Evolutionary conservation across 1,284 basidiomycete genomes (phyloP).

Genomic region (Ustilago sp.): DNA sequence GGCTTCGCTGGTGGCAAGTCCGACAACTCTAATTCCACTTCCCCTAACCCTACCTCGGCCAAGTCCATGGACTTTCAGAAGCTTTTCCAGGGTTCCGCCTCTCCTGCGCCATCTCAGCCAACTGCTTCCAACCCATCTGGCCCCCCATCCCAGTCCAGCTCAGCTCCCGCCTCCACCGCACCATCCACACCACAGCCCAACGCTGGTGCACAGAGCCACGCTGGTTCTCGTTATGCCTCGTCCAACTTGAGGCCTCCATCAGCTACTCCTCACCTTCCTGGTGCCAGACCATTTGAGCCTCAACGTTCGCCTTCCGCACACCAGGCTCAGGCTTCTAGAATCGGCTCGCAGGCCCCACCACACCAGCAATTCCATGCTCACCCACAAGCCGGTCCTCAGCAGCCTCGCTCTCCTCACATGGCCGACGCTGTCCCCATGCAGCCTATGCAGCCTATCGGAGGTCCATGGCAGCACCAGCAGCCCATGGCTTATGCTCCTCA

Average conservation of each 20-base stretch:
- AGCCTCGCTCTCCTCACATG: constrained; percentile 62
- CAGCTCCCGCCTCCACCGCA: constrained; percentile 36
- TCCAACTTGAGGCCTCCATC: constrained; percentile 56
- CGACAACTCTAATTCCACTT: constrained; percentile 72
- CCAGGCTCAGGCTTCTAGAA: constrained; percentile 41
- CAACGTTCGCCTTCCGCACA: constrained; percentile 54
- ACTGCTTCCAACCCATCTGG: constrained; percentile 38
- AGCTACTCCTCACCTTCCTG: constrained; percentile 47
- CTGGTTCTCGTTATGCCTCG: constrained; percentile 40
- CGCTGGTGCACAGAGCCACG: constrained; percentile 22
- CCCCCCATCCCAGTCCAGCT: constrained; percentile 43
- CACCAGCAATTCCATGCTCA: constrained; percentile 54
- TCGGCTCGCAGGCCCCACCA: constrained; percentile 39
- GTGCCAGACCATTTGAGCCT: constrained; percentile 55
- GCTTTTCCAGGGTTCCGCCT: constrained; percentile 65
- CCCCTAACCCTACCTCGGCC: constrained; percentile 56
- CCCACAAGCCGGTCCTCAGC: constrained; percentile 49
- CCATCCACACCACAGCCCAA: constrained; percentile 38
- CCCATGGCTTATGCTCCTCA: constrained; percentile 53
- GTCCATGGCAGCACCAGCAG: constrained; percentile 55
- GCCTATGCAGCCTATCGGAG: constrained; percentile 58
- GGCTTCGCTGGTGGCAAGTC: constrained; percentile 69
- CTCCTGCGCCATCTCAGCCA: constrained; percentile 40
- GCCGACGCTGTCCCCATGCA: constrained; percentile 58
- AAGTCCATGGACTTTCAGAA: constrained; percentile 67